Conservation (phyloP, 305 asterid species). For the Fraxinus albicans region DNA sequence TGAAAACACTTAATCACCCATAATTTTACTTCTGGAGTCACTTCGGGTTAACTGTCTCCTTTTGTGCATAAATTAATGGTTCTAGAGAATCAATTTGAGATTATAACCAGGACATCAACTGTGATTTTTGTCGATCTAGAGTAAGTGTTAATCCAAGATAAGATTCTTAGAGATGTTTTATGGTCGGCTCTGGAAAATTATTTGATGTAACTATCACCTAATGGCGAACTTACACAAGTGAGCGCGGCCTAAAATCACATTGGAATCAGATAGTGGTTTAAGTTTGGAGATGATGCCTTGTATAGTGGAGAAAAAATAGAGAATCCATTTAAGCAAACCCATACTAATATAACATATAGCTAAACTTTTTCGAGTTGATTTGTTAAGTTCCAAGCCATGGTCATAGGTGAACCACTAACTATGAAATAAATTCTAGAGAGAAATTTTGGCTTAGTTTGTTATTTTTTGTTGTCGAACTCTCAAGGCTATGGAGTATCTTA, state of each 20-base stretch:
- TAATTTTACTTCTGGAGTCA: background rate
- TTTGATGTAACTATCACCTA: background rate
- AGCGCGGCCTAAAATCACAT: background rate
- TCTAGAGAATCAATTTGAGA: background rate
- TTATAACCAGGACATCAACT: background rate
- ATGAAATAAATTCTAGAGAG: background rate
- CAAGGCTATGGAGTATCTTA: background rate
- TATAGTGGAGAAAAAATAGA: background rate
- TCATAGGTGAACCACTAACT: background rate
- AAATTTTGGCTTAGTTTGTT: background rate
- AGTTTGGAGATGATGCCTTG: background rate
- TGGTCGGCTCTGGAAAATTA: background rate
- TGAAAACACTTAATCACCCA: background rate
- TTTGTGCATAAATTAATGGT: background rate
- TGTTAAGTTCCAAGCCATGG: background rate
- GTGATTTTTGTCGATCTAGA: background rate
- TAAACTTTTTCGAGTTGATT: background rate
- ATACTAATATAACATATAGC: background rate
- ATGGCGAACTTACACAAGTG: background rate
- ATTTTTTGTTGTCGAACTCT: background rate
- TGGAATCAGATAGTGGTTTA: background rate
- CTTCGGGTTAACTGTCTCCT: background rate
- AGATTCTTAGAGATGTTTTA: background rate
- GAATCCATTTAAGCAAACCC: background rate
- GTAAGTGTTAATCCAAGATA: background rate